Percentiles rank a stretch among this genome's conserved stretches.
Conservation (phyloP, 2,329 filamentous ascomycete genomes). For the Verticillium albo-atrum region DNA sequence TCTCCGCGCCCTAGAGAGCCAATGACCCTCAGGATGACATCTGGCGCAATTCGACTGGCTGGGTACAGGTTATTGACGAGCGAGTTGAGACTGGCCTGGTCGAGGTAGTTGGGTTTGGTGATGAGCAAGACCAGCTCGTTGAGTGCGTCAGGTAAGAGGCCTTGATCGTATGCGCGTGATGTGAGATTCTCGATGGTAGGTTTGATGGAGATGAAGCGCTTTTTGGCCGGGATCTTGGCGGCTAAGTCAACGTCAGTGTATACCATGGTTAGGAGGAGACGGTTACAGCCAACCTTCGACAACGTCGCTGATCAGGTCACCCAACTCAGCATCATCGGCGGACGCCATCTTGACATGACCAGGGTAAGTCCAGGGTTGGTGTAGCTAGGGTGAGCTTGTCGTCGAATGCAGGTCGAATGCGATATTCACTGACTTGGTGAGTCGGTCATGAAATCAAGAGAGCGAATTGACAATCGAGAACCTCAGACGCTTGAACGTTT, state of each 20-base stretch:
- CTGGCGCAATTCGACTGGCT: constrained; percentile 54
- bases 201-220: constrained; percentile 59
- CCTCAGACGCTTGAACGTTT: not conserved
- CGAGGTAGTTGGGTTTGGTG: constrained; percentile 62
- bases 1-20: constrained; percentile 73
- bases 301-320: constrained; percentile 30
- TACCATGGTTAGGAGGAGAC: not conserved
- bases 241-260: constrained; percentile 31
- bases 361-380: not conserved
- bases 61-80: constrained; percentile 76
- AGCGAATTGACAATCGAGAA: not conserved
- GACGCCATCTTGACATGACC: constrained; percentile 10
- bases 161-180: constrained; percentile 61
- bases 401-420: too few species aligned
- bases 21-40: constrained; percentile 61
- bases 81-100: constrained; percentile 67
- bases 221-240: constrained; percentile 59
- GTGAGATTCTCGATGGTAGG: constrained; percentile 59
- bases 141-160: constrained; percentile 58
- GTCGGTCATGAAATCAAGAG: not conserved
- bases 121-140: constrained; percentile 62
- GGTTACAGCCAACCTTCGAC: constrained; percentile 14
- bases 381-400: too few species aligned
- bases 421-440: not conserved
- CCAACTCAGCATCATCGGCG: constrained; percentile 25